These are phyloP conservation scores for Quercus wislizeni DNA, from an alignment of 306 rosid genomes.

Conservation along the genomic window DNA sequence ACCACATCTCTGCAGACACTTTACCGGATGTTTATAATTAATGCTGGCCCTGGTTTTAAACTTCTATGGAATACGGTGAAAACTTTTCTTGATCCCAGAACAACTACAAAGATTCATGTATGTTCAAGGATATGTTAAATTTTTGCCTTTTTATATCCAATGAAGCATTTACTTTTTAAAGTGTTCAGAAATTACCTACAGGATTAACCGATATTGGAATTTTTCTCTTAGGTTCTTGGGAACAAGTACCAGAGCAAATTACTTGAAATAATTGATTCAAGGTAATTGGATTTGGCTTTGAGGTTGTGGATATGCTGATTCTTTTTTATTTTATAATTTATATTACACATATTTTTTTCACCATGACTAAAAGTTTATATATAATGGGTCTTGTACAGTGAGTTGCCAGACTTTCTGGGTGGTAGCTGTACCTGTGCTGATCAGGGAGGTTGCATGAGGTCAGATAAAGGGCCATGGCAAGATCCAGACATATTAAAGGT, in stretches of 20 bases:
- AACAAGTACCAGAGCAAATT: slow-evolving; percentile 73
- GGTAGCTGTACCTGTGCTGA: slow-evolving; percentile 78
- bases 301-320: slow-evolving; percentile 12
- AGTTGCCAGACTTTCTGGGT: slow-evolving; percentile 86
- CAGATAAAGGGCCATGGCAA: slow-evolving; percentile 94
- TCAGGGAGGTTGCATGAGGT: slow-evolving; percentile 79
- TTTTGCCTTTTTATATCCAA: slow-evolving; percentile 1
- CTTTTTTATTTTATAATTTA: not conserved
- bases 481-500: slow-evolving; percentile 83
- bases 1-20: slow-evolving; percentile 62
- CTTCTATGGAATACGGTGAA: slow-evolving; percentile 78
- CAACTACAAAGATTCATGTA: slow-evolving; percentile 86
- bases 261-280: slow-evolving; percentile 71
- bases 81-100: slow-evolving; percentile 80
- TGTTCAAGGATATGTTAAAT: slow-evolving; percentile 28
- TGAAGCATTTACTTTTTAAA: slow-evolving; percentile 8
- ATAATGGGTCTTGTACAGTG: slow-evolving; percentile 47
- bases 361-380: slow-evolving; percentile 9
- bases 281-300: slow-evolving; percentile 42
- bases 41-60: slow-evolving; percentile 93
- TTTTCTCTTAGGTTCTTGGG: slow-evolving; percentile 72
- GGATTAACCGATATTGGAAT: slow-evolving; percentile 25
- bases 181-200: slow-evolving; percentile 14
- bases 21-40: slow-evolving; percentile 73
- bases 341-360: not conserved